These are phyloP conservation scores for Monilinia polystroma DNA, from an alignment of 2,329 filamentous ascomycete genomes.

Conservation along the genomic window DNA sequence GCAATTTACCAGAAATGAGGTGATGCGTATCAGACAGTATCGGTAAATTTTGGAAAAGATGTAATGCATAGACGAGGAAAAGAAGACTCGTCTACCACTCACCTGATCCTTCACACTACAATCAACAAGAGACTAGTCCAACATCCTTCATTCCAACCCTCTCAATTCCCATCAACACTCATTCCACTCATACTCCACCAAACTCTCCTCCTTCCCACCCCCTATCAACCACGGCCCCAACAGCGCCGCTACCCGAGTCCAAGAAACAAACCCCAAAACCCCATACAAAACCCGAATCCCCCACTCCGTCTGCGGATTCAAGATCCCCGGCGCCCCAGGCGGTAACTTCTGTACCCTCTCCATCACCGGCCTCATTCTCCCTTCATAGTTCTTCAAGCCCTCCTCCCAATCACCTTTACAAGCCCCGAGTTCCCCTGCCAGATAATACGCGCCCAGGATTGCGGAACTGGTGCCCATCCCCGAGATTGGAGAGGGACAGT, in stretches of 20 bases:
- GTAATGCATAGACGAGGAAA: too few species aligned
- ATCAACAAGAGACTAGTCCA: too few species aligned
- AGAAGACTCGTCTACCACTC: too few species aligned
- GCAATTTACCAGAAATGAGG: too few species aligned
- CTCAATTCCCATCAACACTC: background rate
- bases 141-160: too few species aligned
- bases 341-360: conserved; percentile 12
- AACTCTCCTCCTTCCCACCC: background rate
- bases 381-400: conserved; percentile 2
- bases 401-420: conserved; percentile 13
- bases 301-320: conserved; percentile 14
- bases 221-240: background rate
- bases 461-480: conserved; percentile 46
- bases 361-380: conserved; percentile 11
- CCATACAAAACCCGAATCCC: background rate
- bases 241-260: conserved; percentile 3
- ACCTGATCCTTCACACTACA: too few species aligned
- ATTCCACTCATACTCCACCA: conserved; percentile 8
- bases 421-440: conserved; percentile 46
- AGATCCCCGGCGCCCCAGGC: background rate
- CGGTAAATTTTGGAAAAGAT: too few species aligned
- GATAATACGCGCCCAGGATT: conserved; percentile 46
- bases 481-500: conserved; percentile 39
- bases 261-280: background rate
- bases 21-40: too few species aligned